These are phyloP conservation scores for Tritrichomonas foetus DNA, from an alignment of 208 protist genomes.

Conservation along the genomic window DNA sequence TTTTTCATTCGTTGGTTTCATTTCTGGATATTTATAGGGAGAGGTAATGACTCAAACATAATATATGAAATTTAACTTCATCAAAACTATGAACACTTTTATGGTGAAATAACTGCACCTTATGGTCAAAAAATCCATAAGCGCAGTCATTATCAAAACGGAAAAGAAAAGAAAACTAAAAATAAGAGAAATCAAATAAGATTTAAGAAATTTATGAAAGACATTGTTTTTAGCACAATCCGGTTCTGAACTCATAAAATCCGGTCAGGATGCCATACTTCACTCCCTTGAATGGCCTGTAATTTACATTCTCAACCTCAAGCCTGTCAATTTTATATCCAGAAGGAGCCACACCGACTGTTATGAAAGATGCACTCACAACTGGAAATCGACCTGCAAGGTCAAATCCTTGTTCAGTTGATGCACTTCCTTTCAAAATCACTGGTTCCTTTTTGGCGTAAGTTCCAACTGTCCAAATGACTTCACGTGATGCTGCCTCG, in stretches of 20 bases:
- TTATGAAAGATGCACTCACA: neutral
- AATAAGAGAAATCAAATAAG: neutral
- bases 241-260: slow-evolving; percentile 1
- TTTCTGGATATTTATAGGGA: too few relatives aligned
- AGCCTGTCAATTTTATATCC: neutral
- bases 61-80: neutral
- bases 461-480: neutral
- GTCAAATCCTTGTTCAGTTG: neutral
- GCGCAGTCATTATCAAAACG: neutral
- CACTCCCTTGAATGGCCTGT: neutral
- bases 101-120: neutral
- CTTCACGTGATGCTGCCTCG: neutral
- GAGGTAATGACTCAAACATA: too few relatives aligned
- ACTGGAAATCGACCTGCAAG: neutral
- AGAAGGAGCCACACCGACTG: neutral
- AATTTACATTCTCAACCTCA: neutral
- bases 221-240: neutral
- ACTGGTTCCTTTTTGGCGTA: neutral
- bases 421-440: neutral
- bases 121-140: neutral
- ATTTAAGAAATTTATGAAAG: neutral
- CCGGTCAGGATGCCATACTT: neutral
- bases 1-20: too few relatives aligned
- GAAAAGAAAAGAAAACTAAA: neutral
- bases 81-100: neutral